Percentiles rank a stretch among this genome's conserved stretches.
phyloP scores from a whole-genome alignment of 2,329 filamentous ascomycete genomes.

The Calonectria crousiana region DNA sequence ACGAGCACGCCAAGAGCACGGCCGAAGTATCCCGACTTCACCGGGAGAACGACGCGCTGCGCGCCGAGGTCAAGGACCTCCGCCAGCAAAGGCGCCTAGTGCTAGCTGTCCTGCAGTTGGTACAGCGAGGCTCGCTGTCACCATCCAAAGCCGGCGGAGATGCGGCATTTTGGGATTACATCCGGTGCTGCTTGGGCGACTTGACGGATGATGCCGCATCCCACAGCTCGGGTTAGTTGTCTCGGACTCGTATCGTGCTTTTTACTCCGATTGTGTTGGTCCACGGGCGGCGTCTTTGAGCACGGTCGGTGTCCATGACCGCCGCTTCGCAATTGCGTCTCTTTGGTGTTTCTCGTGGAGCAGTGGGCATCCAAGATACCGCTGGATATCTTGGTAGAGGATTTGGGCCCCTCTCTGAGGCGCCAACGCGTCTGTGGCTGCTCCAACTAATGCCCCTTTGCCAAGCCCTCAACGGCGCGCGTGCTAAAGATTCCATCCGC shows the following conservation, averaged over 20 bases:
- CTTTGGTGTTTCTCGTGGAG: background rate
- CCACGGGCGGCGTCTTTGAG: background rate
- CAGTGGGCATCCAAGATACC: background rate
- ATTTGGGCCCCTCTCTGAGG: background rate
- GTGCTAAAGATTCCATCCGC: background rate
- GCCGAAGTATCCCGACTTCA: slow-evolving; percentile 8
- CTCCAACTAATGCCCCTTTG: background rate
- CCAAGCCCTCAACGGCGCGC: background rate
- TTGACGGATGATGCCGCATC: slow-evolving; percentile 3
- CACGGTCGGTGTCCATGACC: background rate
- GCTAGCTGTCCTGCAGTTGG: slow-evolving; percentile 10
- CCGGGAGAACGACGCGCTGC: slow-evolving; percentile 23
- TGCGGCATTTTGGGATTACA: slow-evolving; percentile 23
- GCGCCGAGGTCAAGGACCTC: slow-evolving; percentile 22
- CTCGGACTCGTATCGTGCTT: background rate
- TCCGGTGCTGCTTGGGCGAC: slow-evolving; percentile 16
- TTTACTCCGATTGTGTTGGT: background rate
- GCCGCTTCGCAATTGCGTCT: background rate
- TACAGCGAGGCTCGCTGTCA: slow-evolving; percentile 6
- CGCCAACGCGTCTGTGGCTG: background rate
- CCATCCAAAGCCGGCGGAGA: slow-evolving; percentile 10
- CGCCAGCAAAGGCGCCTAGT: slow-evolving; percentile 19
- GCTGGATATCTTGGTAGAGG: background rate
- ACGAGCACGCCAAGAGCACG: slow-evolving; percentile 12
- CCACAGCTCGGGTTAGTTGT: background rate